Evolutionary conservation across 768 basidiomycete genomes (phyloP).

Genomic region (Lentinula raphanica): DNA sequence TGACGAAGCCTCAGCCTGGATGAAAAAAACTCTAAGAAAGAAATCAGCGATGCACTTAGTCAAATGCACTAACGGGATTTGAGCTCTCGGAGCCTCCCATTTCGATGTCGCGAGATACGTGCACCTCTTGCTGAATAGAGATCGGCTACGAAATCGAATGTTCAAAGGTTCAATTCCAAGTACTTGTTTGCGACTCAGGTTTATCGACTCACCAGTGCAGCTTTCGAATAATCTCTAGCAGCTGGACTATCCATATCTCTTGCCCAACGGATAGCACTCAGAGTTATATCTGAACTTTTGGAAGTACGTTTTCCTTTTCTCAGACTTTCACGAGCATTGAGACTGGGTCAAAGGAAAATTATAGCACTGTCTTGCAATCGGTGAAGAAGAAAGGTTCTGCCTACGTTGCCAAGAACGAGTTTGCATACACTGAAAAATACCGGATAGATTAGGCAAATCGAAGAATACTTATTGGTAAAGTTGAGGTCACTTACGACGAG

Average conservation of each 20-base stretch:
- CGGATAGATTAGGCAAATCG: too few relatives aligned
- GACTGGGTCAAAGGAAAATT: neutral
- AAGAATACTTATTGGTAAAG: too few relatives aligned
- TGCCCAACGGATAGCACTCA: neutral
- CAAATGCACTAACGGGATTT: too few relatives aligned
- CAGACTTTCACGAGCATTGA: slow-evolving; percentile 1
- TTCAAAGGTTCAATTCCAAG: neutral
- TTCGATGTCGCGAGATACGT: neutral
- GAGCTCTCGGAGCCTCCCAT: neutral
- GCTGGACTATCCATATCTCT: neutral
- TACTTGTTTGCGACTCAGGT: too few relatives aligned
- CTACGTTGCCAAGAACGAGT: slow-evolving; percentile 3
- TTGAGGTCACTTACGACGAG: slow-evolving; percentile 1
- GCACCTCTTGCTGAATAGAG: neutral
- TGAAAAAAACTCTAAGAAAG: too few relatives aligned
- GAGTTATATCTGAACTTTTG: neutral
- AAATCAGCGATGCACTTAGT: too few relatives aligned
- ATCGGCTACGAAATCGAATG: neutral
- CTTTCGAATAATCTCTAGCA: neutral
- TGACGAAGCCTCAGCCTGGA: too few relatives aligned
- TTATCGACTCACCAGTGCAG: too few relatives aligned
- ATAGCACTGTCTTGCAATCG: too few relatives aligned
- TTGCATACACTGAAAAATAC: neutral
- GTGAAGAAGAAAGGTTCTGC: neutral
- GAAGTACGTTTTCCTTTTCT: neutral